Conservation (phyloP, 805 yeast species). For the Starmerella asiatica region DNA sequence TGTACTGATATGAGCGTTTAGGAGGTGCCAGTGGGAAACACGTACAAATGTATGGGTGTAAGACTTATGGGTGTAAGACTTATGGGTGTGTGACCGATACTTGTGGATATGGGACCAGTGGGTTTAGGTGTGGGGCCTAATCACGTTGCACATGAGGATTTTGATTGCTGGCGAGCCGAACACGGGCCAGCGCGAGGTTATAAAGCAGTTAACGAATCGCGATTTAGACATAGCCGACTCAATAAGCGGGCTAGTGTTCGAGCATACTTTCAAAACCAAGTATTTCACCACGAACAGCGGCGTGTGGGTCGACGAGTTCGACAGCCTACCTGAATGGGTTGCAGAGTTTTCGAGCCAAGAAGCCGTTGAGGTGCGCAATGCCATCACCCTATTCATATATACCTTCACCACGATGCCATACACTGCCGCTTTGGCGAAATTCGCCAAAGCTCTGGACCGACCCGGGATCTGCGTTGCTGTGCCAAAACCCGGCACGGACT, state of each 20-base stretch:
- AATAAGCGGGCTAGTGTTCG: slow-evolving; percentile 23
- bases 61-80: too few species aligned
- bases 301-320: slow-evolving; percentile 29
- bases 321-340: slow-evolving; percentile 23
- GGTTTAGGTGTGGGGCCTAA: too few species aligned
- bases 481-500: slow-evolving; percentile 7
- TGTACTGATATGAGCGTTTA: too few species aligned
- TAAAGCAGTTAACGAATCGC: slow-evolving; percentile 24
- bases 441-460: slow-evolving; percentile 18
- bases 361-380: slow-evolving; percentile 29
- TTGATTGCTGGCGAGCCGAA: slow-evolving; percentile 26
- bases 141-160: slow-evolving; percentile 21
- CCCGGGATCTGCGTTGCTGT: slow-evolving; percentile 23
- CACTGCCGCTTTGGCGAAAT: slow-evolving; percentile 13
- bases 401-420: too few species aligned
- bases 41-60: too few species aligned
- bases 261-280: slow-evolving; percentile 21
- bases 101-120: too few species aligned
- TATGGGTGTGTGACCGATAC: too few species aligned
- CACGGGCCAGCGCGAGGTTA: slow-evolving; percentile 26
- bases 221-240: slow-evolving; percentile 1
- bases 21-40: too few species aligned
- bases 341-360: slow-evolving; percentile 24
- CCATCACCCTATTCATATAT: slow-evolving; percentile 27
- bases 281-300: slow-evolving; percentile 28